These are phyloP conservation scores for Termitomyces heimii DNA, from an alignment of 768 basidiomycete genomes.

Conservation along the genomic window DNA sequence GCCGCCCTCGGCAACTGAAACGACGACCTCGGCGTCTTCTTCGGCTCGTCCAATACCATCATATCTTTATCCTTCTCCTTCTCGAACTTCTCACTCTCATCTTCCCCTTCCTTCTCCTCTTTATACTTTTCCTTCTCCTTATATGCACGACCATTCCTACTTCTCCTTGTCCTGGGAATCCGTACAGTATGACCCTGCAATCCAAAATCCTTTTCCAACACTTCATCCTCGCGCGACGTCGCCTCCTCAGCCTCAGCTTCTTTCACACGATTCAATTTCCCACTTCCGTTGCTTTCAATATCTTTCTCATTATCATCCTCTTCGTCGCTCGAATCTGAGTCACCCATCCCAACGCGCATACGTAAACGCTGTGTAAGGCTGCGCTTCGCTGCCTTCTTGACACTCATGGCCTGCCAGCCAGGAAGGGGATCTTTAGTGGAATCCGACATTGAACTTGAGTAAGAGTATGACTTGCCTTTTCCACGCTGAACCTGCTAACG, in stretches of 20 bases:
- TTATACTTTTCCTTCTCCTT: background rate
- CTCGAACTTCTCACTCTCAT: background rate
- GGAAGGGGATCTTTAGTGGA: background rate
- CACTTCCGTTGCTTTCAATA: conserved; percentile 19
- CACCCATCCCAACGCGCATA: conserved; percentile 60
- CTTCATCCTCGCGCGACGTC: conserved; percentile 19
- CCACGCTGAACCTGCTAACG: conserved; percentile 69
- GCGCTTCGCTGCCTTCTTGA: conserved; percentile 79
- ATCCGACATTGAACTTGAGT: background rate
- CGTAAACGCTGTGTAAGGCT: conserved; percentile 76
- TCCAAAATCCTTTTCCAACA: conserved; percentile 15
- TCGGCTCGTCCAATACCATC: conserved; percentile 10
- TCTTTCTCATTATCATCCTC: conserved; percentile 23
- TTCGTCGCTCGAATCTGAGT: conserved; percentile 41
- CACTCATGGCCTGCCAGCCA: conserved; percentile 50
- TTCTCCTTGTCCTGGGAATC: background rate
- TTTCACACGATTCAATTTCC: conserved; percentile 20
- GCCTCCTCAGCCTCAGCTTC: conserved; percentile 21
- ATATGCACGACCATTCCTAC: background rate
- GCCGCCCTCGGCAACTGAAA: conserved; percentile 36
- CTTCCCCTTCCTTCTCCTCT: background rate
- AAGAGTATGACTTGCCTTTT: conserved; percentile 35
- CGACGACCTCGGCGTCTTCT: conserved; percentile 26
- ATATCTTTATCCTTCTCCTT: conserved; percentile 8
- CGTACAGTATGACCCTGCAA: background rate